Conservation (phyloP, 768 basidiomycete species). For the Chlorophyllum brunneum region DNA sequence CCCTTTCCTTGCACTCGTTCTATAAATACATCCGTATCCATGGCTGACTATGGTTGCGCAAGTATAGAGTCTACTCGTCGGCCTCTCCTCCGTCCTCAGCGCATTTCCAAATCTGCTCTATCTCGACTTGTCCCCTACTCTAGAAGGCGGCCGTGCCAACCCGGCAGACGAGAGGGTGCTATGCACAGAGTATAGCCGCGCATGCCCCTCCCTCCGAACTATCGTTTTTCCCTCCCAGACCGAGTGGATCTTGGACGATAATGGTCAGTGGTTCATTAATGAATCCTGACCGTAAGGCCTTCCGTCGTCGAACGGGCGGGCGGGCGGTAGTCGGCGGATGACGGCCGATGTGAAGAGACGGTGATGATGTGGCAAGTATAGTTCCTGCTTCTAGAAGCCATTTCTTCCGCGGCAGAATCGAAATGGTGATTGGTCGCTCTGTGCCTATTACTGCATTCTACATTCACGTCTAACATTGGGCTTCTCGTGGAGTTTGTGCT, state of each 20-base stretch:
- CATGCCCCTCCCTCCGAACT: constrained; percentile 48
- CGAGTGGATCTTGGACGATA: constrained; percentile 42
- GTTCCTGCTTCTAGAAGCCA: not conserved
- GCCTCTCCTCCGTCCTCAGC: constrained; percentile 53
- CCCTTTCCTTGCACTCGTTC: constrained; percentile 10
- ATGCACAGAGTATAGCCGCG: constrained; percentile 50
- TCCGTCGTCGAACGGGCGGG: not conserved
- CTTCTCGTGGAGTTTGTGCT: too few species aligned
- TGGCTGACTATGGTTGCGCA: constrained; percentile 9
- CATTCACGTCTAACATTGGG: not conserved
- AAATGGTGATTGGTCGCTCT: constrained; percentile 4
- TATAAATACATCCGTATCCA: constrained; percentile 8
- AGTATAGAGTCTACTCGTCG: constrained; percentile 51
- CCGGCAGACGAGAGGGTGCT: constrained; percentile 46
- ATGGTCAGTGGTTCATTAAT: constrained; percentile 26
- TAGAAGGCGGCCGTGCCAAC: constrained; percentile 40
- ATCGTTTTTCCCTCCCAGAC: constrained; percentile 55
- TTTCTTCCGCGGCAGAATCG: constrained; percentile 2
- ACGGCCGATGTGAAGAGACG: constrained; percentile 1
- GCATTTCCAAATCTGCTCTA: constrained; percentile 44
- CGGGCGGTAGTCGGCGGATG: constrained; percentile 11
- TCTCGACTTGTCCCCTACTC: constrained; percentile 61
- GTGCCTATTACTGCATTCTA: not conserved
- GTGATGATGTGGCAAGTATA: constrained; percentile 1
- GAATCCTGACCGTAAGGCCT: not conserved